phyloP scores from a whole-genome alignment of 108 stramenopile genomes.

The Fistulifera pelliculosa region DNA sequence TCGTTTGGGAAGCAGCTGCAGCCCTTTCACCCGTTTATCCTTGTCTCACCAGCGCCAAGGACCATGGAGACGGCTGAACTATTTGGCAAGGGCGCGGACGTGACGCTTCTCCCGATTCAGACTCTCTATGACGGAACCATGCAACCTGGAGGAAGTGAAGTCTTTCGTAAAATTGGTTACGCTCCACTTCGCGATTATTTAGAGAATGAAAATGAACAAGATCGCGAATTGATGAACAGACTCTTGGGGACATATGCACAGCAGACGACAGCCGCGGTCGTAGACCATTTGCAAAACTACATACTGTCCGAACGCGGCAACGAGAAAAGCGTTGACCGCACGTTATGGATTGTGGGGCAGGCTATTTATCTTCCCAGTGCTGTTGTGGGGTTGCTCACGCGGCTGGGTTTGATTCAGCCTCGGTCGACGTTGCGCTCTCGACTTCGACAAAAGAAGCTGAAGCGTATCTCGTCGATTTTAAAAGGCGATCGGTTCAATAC shows the following conservation, averaged over 20 bases:
- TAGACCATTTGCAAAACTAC: background rate
- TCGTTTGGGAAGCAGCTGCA: conserved; percentile 25
- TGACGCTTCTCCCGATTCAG: conserved; percentile 1
- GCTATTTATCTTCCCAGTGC: conserved; percentile 43
- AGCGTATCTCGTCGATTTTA: conserved; percentile 34
- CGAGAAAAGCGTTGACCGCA: conserved; percentile 4
- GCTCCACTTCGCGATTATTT: conserved; percentile 36
- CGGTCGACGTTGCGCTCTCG: conserved; percentile 20
- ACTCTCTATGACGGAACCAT: conserved; percentile 36
- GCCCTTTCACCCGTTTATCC: conserved; percentile 15
- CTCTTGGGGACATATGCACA: conserved; percentile 35
- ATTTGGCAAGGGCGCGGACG: conserved; percentile 21
- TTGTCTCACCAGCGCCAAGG: conserved; percentile 40
- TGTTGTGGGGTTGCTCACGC: conserved; percentile 25
- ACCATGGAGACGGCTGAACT: conserved; percentile 38
- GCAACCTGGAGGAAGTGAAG: conserved; percentile 31
- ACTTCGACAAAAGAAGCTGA: conserved; percentile 42
- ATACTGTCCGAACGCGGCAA: background rate
- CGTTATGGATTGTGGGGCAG: conserved; percentile 32
- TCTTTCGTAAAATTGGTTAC: conserved; percentile 39
- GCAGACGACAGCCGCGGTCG: conserved; percentile 12
- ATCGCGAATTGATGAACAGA: conserved; percentile 9
- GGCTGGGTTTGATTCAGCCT: conserved; percentile 15
- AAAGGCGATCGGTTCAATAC: background rate
- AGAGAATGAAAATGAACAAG: conserved; percentile 18